phyloP scores from a whole-genome alignment of 2,329 filamentous ascomycete genomes.

The Immersiporthe knoxdaviesiana region DNA sequence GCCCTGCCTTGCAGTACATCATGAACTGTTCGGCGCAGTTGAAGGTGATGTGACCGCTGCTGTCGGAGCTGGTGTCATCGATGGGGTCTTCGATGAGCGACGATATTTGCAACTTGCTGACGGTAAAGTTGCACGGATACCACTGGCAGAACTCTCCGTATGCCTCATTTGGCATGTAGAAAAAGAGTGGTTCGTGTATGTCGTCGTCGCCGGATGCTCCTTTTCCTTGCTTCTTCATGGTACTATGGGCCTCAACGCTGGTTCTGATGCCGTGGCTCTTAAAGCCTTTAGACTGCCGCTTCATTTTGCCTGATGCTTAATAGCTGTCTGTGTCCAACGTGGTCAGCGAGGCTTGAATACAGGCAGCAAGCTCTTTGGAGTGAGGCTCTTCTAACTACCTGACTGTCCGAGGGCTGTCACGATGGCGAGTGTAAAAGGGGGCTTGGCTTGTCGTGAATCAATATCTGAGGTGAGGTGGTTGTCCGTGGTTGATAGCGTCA shows the following conservation, averaged over 20 bases:
- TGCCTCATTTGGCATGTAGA: background rate
- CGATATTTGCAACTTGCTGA: slow-evolving; percentile 1
- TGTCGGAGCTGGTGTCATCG: background rate
- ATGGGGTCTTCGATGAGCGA: background rate
- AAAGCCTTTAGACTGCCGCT: background rate
- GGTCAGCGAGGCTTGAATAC: no score
- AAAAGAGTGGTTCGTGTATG: background rate
- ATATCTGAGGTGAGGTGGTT: no score
- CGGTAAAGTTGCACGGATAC: background rate
- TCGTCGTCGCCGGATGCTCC: background rate
- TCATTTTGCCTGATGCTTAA: background rate
- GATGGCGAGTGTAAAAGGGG: no score
- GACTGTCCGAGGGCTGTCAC: no score
- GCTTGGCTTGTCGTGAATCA: no score
- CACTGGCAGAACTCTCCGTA: slow-evolving; percentile 5
- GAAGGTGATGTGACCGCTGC: background rate
- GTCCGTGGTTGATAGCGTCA: no score
- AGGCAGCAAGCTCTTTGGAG: no score
- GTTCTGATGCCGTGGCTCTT: background rate
- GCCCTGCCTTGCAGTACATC: slow-evolving; percentile 5
- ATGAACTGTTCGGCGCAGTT: slow-evolving; percentile 7
- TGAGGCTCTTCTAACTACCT: no score
- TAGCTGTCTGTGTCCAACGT: no score
- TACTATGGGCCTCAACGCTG: background rate
- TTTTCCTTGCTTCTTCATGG: no score